Base-by-base conservation (phyloP, 495 filamentous ascomycete species). In the Xylaria curta region DNA sequence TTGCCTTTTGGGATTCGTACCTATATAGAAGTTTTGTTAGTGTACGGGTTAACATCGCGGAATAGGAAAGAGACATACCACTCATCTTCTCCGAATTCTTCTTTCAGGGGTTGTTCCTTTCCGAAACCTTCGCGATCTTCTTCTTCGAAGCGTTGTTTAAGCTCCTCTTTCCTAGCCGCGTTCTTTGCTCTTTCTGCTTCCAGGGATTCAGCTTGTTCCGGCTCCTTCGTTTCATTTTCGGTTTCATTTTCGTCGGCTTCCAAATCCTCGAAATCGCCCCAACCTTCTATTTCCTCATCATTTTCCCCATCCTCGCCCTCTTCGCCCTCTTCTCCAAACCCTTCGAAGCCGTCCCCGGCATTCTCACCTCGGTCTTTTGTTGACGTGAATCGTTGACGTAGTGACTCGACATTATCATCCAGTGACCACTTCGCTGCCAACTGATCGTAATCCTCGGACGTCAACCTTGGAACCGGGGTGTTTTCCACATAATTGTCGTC, bases 61-160 rank as follows among this genome's bases (percentile, higher is more conserved):
- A 28, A 36, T 8, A 38, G 61, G 24, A 1, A 19, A 8, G n/a
- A 21, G 33, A 24, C 62, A 51, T 71, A 71, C 97, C 97, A 99
- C 54, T 98, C 94, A 76, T 99, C 96, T 81, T 98, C 95, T 42
- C 94, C 97, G 76, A 97, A 98, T 76, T 96, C 89, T 49, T 94
- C 87, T 0, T 87, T 81, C 0, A 87, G 81, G 19, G 24, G 61
- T 3, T 94, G 93, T 75, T 93, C 93, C 75, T 97, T 97, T 28
- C 89, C 89, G 75, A 97, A 93, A 0, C 96, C 96, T 79, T 99
- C 96, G 19, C 92, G 88, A 76, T 99, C 96, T 84, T 99, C 96
- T 78, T 98, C 95, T 78, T 99, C 96, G 76, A 99, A 98, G 12
- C 97, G 89, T 15, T 97, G 87, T 74, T 93, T 94, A 47, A 99